These are phyloP conservation scores for Nakataea oryzae DNA, from an alignment of 2,329 filamentous ascomycete genomes.

Conservation along the genomic window DNA sequence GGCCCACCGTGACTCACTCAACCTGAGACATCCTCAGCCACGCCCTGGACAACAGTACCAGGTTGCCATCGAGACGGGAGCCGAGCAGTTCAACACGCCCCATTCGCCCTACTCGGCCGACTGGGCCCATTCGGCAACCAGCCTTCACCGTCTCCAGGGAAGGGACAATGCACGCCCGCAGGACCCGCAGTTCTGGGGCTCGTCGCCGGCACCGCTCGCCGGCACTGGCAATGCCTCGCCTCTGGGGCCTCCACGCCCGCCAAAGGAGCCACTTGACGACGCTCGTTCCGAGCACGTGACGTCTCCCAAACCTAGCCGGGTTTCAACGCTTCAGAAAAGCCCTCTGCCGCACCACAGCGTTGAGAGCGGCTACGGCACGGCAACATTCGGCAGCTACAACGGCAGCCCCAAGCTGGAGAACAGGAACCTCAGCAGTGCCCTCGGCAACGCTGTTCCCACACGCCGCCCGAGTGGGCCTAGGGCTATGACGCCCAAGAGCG, in stretches of 20 bases:
- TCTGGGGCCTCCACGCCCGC: constrained; percentile 41
- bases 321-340: constrained; percentile 43
- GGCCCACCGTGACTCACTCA: constrained; percentile 70
- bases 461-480: constrained; percentile 47
- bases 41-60: constrained; percentile 65
- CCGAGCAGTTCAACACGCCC: constrained; percentile 53
- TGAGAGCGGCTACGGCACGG: constrained; percentile 42
- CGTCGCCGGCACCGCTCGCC: constrained; percentile 24
- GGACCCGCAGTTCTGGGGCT: constrained; percentile 30
- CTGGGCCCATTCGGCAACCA: constrained; percentile 52
- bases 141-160: constrained; percentile 40
- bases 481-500: constrained; percentile 49
- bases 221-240: constrained; percentile 12
- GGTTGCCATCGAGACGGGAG: constrained; percentile 56
- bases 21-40: constrained; percentile 71
- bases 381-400: constrained; percentile 30
- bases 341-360: constrained; percentile 46
- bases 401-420: constrained; percentile 46
- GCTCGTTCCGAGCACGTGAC: constrained; percentile 19
- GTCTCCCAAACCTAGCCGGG: constrained; percentile 33
- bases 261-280: constrained; percentile 49
- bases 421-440: constrained; percentile 42
- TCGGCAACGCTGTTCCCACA: constrained; percentile 38
- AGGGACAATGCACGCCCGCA: constrained; percentile 22
- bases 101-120: constrained; percentile 51